These are phyloP conservation scores for Biscutella laevigata DNA, from an alignment of 441 rosid genomes.

Conservation along the genomic window DNA sequence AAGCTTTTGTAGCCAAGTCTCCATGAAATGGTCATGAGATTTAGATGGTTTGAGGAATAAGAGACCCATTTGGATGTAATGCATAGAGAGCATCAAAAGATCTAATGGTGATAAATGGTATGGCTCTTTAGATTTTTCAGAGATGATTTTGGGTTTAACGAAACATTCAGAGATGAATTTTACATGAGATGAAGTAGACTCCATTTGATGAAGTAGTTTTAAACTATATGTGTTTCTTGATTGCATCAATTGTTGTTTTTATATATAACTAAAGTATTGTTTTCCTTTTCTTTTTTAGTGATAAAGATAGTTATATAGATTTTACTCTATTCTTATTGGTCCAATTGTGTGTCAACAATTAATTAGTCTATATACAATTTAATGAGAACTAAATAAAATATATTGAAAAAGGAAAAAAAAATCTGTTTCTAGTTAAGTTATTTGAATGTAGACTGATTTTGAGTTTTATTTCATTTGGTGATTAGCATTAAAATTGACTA, in stretches of 20 bases:
- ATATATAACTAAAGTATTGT: not conserved
- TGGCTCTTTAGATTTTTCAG: slow-evolving; percentile 32
- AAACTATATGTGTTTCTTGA: no score
- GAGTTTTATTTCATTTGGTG: not conserved
- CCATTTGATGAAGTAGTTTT: no score
- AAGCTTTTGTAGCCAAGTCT: slow-evolving; percentile 29
- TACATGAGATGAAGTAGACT: slow-evolving; percentile 14
- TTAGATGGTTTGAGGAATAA: slow-evolving; percentile 35
- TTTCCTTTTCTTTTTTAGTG: not conserved
- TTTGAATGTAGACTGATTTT: not conserved
- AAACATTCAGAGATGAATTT: slow-evolving; percentile 38
- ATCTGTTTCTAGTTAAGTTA: not conserved
- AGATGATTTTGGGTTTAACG: slow-evolving; percentile 29
- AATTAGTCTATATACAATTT: not conserved
- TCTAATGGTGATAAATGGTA: slow-evolving; percentile 44
- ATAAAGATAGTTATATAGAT: not conserved
- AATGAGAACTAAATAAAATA: not conserved
- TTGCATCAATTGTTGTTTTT: not conserved
- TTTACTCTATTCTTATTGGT: not conserved
- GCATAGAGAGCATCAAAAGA: slow-evolving; percentile 40
- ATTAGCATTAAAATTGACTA: not conserved
- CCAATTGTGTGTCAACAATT: not conserved
- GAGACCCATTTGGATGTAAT: slow-evolving; percentile 61
- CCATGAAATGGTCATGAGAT: slow-evolving; percentile 23
- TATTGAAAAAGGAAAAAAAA: not conserved